phyloP scores from a whole-genome alignment of 331 rosid genomes.

The Malus hybrid region DNA sequence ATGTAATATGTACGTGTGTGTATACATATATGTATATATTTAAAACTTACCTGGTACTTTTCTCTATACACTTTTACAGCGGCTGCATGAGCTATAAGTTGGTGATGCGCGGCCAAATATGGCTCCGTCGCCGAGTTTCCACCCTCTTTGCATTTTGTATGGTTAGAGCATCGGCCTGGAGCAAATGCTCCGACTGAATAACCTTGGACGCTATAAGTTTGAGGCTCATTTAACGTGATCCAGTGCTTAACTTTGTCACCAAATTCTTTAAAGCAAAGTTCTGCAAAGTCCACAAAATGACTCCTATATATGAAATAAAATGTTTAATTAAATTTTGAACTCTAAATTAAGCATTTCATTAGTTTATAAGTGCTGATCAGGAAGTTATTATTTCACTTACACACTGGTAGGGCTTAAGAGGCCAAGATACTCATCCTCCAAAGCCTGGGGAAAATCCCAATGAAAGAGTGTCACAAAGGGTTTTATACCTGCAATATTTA shows the following conservation, averaged over 20 bases:
- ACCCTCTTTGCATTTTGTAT: slow-evolving; percentile 6
- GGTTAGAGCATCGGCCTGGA: slow-evolving; percentile 27
- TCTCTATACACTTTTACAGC: slow-evolving; percentile 10
- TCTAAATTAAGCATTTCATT: too few relatives aligned
- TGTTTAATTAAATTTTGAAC: neutral
- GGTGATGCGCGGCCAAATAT: slow-evolving; percentile 10
- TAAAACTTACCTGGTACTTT: slow-evolving; percentile 7
- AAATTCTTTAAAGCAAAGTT: too few relatives aligned
- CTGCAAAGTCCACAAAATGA: too few relatives aligned
- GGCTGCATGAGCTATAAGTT: slow-evolving; percentile 19
- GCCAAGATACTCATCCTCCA: neutral
- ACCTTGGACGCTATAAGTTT: neutral
- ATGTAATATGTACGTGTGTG: neutral
- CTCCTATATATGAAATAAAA: neutral
- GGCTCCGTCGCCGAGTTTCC: slow-evolving; percentile 27
- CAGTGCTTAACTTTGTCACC: slow-evolving; percentile 2
- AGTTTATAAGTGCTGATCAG: neutral
- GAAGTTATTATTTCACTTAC: neutral
- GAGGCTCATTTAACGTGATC: slow-evolving; percentile 20
- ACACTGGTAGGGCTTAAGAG: neutral
- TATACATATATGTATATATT: neutral
- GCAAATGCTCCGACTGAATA: slow-evolving; percentile 4
- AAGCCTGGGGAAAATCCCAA: neutral
- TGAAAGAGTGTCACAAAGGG: slow-evolving; percentile 4
- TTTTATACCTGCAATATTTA: neutral